A percentile compares a stretch with the other conserved stretches of the same genome.
phyloP scores from a whole-genome alignment of 225 moss, liverwort and hornwort species.

The Polytrichum commune region DNA sequence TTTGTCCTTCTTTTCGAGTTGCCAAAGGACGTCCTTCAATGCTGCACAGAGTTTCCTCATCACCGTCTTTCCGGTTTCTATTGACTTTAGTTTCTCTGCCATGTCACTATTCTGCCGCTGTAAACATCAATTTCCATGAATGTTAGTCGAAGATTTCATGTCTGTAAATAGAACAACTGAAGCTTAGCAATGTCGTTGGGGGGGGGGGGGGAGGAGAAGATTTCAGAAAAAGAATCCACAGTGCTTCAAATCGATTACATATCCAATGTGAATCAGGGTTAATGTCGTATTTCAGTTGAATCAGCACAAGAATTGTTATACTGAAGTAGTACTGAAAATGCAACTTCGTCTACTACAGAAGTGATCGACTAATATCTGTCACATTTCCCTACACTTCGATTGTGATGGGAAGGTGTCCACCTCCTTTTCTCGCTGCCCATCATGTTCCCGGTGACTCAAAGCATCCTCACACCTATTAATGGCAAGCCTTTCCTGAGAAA shows the following conservation, averaged over 20 bases:
- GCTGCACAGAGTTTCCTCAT: conserved; percentile 71
- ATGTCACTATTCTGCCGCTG: conserved; percentile 62
- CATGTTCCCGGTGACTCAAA: conserved; percentile 67
- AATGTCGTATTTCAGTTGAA: no score
- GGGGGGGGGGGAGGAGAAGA: no score
- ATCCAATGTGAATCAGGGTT: no score
- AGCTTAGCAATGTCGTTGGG: no score
- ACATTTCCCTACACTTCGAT: background rate
- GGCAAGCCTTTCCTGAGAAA: conserved; percentile 63
- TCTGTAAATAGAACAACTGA: no score
- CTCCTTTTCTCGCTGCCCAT: conserved; percentile 66
- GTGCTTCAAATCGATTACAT: no score
- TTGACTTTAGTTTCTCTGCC: conserved; percentile 53
- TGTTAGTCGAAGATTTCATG: background rate
- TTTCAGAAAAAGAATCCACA: no score
- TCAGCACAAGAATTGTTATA: no score
- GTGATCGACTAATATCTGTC: no score
- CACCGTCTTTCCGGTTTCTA: conserved; percentile 80
- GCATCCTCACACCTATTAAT: conserved; percentile 70
- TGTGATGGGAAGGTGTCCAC: conserved; percentile 11
- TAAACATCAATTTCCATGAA: conserved; percentile 13
- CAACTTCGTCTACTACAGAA: no score
- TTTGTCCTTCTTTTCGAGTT: conserved; percentile 86
- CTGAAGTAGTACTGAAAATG: no score
- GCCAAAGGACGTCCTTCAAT: conserved; percentile 73